Evolutionary conservation across 371 early-diverging fungal genomes (phyloP).

Genomic region (Mortierella polycephala): DNA sequence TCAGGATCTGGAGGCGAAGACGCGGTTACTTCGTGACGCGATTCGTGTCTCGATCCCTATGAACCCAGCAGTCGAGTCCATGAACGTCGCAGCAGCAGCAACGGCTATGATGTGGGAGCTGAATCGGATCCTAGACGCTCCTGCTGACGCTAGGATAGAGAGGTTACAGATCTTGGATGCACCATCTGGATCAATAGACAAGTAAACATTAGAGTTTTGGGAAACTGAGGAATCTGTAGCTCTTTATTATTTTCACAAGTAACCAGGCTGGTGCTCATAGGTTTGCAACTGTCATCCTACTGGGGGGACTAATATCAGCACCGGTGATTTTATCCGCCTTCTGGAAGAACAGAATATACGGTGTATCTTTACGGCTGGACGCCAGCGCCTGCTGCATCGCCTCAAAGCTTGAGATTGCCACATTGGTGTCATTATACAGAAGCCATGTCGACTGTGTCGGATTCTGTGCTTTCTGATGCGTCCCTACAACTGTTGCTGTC

Average conservation of each 20-base stretch:
- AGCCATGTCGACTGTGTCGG: slow-evolving; percentile 17
- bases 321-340: neutral
- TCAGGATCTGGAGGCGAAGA: slow-evolving; percentile 25
- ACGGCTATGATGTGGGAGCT: slow-evolving; percentile 68
- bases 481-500: neutral
- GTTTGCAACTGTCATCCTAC: slow-evolving; percentile 13
- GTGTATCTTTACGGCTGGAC: slow-evolving; percentile 31
- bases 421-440: slow-evolving; percentile 43
- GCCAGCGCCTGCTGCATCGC: slow-evolving; percentile 26
- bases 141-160: neutral
- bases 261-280: neutral
- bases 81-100: slow-evolving; percentile 67
- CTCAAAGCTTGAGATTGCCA: slow-evolving; percentile 36
- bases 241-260: neutral
- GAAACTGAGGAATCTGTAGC: neutral
- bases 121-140: slow-evolving; percentile 49
- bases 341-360: slow-evolving; percentile 42
- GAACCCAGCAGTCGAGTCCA: slow-evolving; percentile 60
- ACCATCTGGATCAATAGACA: neutral
- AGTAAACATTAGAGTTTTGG: neutral
- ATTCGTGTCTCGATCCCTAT: slow-evolving; percentile 68
- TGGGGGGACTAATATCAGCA: neutral
- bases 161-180: slow-evolving; percentile 19
- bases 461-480: neutral
- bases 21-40: slow-evolving; percentile 46